Evolutionary conservation across 257 asterid species (phyloP), one percentile per base, ranked within the genome.

Genomic region (Linderniella brevidens): DNA sequence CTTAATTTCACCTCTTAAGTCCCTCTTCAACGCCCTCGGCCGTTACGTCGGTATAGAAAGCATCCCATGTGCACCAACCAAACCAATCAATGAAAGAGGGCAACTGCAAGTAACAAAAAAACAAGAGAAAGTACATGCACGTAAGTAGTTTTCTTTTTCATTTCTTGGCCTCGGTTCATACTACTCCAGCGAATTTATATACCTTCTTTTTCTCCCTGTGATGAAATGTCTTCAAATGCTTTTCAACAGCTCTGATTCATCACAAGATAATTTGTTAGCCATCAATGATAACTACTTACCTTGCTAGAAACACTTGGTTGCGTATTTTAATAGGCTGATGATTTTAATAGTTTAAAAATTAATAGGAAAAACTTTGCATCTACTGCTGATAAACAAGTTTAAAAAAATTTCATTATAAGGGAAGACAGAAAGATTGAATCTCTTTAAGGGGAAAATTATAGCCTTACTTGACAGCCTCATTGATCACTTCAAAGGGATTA

Each of bases 41-140:
- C 20, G 97, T 86, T 63, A 86, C 97, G 52, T 82, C 94, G 25
- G 97, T 86, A 72, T 86, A 86, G 64, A 86, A 86, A 55, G 97
- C 97, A 73, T 86, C 97, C 97, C 97, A 86, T 18, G 97, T 86
- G 69, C 97, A 86, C 97, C 97, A 86, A 42, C 97, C 97, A 53
- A 86, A 80, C 97, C 97, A 86, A 70, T 86, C 93, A 17, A 86
- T 64, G 56, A 77, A 68, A 7, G 82, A 72, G 37, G 97, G 97
- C 57, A 86, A 39, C 97, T 86, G 56, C 54, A 68, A 37, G 49
- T 38, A 40, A 43, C 35, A 25, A 25, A n/a, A n/a, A n/a, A n/a
- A n/a, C 46, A 50, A 55, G 52, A 58, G 32, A 36, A 37, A 13
- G 16, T 37, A 17, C 10, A 10, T 38, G 32, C 19, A 35, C 50